Conservation (phyloP, 345 rosid species). For the Anastatica hierochuntica region DNA sequence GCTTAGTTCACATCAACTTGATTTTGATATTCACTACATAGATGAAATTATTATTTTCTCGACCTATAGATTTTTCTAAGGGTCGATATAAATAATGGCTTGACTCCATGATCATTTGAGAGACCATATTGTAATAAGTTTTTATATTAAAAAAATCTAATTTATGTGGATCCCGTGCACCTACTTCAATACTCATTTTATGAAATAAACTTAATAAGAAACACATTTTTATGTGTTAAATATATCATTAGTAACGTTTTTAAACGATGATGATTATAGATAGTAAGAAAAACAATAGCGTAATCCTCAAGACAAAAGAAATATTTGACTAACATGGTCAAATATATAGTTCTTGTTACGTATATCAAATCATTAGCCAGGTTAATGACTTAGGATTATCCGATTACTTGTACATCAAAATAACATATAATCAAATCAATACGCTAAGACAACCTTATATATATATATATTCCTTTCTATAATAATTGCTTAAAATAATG, state of each 20-base stretch:
- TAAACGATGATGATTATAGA: constrained; percentile 2
- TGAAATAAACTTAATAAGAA: background rate
- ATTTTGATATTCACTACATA: background rate
- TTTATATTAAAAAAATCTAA: no score
- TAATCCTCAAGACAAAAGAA: background rate
- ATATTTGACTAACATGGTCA: background rate
- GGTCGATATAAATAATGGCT: no score
- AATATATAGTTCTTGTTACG: constrained; percentile 7
- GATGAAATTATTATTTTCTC: no score
- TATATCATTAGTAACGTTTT: no score
- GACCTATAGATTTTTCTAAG: no score
- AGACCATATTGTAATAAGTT: no score
- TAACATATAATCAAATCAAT: background rate
- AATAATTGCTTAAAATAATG: background rate
- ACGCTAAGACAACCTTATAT: constrained; percentile 12
- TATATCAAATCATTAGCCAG: background rate
- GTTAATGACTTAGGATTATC: constrained; percentile 2
- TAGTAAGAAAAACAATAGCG: background rate
- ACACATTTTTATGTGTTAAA: background rate
- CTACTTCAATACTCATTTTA: no score
- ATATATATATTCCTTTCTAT: background rate
- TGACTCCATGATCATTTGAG: no score
- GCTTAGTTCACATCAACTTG: no score
- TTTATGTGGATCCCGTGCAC: no score
- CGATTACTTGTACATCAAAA: constrained; percentile 7